phyloP scores from a whole-genome alignment of 805 yeast genomes.

The Candida dajiaensis region DNA sequence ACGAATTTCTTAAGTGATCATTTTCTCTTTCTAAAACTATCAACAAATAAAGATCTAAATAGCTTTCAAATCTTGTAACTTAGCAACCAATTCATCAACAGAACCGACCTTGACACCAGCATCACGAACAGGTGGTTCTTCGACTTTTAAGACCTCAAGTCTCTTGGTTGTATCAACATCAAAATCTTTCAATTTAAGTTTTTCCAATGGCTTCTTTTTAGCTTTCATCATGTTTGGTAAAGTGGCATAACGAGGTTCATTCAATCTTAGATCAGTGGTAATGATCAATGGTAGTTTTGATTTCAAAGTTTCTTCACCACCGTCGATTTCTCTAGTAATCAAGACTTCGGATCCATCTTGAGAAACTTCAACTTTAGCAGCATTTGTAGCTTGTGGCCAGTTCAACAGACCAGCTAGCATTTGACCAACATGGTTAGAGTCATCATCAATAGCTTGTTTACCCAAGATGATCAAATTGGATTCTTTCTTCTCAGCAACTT shows the following conservation, averaged over 20 bases:
- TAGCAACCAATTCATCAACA: conserved; percentile 77
- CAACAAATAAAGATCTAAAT: conserved; percentile 6
- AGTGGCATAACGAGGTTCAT: conserved; percentile 93
- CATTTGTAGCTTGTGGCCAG: conserved; percentile 98
- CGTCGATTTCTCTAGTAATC: conserved; percentile 91
- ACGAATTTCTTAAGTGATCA: too few species aligned
- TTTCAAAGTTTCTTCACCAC: conserved; percentile 80
- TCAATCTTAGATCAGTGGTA: conserved; percentile 90
- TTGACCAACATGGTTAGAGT: conserved; percentile 92
- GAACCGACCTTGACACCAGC: conserved; percentile 76
- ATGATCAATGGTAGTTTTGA: conserved; percentile 80
- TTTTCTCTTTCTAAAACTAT: background rate
- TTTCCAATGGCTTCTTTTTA: conserved; percentile 88
- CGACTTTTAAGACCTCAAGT: conserved; percentile 63
- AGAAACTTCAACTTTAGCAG: conserved; percentile 69
- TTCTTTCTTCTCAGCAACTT: conserved; percentile 62
- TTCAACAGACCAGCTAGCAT: conserved; percentile 88
- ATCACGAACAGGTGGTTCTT: conserved; percentile 78
- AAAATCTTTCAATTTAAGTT: conserved; percentile 55
- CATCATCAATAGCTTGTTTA: conserved; percentile 96
- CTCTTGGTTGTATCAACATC: conserved; percentile 57
- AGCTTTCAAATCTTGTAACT: conserved; percentile 56
- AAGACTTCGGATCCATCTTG: conserved; percentile 43
- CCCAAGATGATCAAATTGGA: conserved; percentile 86
- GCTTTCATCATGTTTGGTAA: conserved; percentile 98